Percentiles rank a stretch among this genome's conserved stretches.
Evolutionary conservation across 192 early-diverging fungal species (phyloP).

Genomic region (Powellomyces hirtus): DNA sequence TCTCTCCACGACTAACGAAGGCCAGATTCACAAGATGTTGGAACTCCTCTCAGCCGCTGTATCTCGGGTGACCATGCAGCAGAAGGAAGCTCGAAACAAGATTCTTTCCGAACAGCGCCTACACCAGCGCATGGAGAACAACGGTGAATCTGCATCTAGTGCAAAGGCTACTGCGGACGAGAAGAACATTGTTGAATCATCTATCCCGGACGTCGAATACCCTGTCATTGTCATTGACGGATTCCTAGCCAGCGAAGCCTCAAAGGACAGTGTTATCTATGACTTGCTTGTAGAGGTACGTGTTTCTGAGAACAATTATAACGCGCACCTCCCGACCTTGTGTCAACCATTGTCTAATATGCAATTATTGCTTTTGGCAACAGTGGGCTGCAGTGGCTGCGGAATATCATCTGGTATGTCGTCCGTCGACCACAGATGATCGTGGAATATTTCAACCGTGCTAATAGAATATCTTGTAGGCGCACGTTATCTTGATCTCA

Average conservation of each 20-base stretch:
- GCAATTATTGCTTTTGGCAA: too few species aligned
- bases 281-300: constrained; percentile 66
- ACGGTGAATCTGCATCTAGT: not conserved
- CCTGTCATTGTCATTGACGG: constrained; percentile 91
- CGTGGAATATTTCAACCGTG: not conserved
- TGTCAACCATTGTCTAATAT: too few species aligned
- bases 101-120: constrained; percentile 7
- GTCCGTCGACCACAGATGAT: not conserved
- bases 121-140: constrained; percentile 12
- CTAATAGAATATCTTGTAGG: constrained; percentile 39
- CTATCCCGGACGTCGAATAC: constrained; percentile 49
- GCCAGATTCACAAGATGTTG: constrained; percentile 81
- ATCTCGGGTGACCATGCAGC: constrained; percentile 52
- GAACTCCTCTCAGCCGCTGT: constrained; percentile 76
- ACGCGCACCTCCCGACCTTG: too few species aligned
- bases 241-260: constrained; percentile 73
- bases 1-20: constrained; percentile 76
- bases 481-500: constrained; percentile 88
- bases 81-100: constrained; percentile 32
- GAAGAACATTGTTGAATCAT: not conserved
- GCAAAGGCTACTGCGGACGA: not conserved
- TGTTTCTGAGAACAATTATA: too few species aligned
- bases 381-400: constrained; percentile 65
- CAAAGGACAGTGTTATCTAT: constrained; percentile 61
- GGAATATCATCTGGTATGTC: constrained; percentile 69